Conservation (phyloP, 345 rosid species). For the Noccaea bulbosa region DNA sequence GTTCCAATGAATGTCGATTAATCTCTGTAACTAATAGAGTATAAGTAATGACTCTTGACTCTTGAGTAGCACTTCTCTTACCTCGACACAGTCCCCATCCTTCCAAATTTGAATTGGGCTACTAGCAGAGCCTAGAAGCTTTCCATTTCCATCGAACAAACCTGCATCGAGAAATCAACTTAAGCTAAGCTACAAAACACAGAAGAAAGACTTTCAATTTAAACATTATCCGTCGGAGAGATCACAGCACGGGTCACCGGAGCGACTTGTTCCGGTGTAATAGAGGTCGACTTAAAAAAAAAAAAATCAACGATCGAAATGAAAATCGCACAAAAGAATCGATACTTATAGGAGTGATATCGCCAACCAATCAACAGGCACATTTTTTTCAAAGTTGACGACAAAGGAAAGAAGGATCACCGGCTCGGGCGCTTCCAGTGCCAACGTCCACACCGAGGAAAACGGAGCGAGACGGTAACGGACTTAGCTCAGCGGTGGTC, state of each 20-base stretch:
- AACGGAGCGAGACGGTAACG: constrained; percentile 50
- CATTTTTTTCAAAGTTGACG: not conserved
- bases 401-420: constrained; percentile 44
- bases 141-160: constrained; percentile 79
- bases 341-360: not conserved
- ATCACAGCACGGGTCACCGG: not conserved
- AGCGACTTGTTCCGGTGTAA: not conserved
- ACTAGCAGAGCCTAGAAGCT: constrained; percentile 80
- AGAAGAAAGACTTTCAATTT: not conserved
- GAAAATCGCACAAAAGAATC: not conserved
- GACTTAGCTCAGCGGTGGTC: constrained; percentile 47
- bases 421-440: constrained; percentile 98
- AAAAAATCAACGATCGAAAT: not conserved
- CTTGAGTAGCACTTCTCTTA: constrained; percentile 25
- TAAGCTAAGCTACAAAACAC: not conserved
- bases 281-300: not conserved
- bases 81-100: constrained; percentile 84
- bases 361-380: not conserved
- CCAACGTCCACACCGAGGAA: constrained; percentile 97
- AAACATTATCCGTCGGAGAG: not conserved
- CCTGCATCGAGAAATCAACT: constrained; percentile 51
- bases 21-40: not conserved
- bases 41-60: not conserved
- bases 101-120: constrained; percentile 98
- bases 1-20: constrained; percentile 29